These are phyloP conservation scores for Clausena lansium DNA, from an alignment of 345 rosid genomes.

Conservation along the genomic window DNA sequence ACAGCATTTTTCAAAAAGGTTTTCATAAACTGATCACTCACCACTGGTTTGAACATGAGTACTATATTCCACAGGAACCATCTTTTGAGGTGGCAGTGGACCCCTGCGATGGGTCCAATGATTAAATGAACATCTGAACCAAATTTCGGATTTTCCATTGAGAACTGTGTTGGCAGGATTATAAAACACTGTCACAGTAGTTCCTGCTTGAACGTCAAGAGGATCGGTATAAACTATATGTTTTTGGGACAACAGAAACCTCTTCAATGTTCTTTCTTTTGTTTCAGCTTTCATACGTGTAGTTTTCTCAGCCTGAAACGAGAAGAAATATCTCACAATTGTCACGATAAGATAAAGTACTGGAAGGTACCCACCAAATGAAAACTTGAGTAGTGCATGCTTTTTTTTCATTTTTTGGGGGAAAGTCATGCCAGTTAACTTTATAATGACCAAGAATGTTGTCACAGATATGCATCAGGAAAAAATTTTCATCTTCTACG, in stretches of 20 bases:
- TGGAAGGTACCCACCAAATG: background rate
- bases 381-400: background rate
- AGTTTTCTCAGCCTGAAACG: conserved; percentile 57
- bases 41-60: conserved; percentile 66
- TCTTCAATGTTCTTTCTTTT: conserved; percentile 66
- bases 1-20: background rate
- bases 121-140: conserved; percentile 93
- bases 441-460: background rate
- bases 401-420: no score
- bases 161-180: conserved; percentile 84
- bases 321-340: conserved; percentile 16
- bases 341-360: background rate
- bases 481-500: background rate
- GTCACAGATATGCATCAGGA: background rate
- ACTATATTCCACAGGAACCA: conserved; percentile 57
- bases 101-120: conserved; percentile 86
- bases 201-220: conserved; percentile 79
- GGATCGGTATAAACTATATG: conserved; percentile 86
- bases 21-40: conserved; percentile 22
- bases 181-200: conserved; percentile 55
- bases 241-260: conserved; percentile 78
- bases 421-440: background rate
- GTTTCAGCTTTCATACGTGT: conserved; percentile 71
- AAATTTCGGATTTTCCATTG: conserved; percentile 78
- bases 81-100: conserved; percentile 77